Conservation (phyloP, 2,329 filamentous ascomycete genomes). For the Phyllosticta ampelicida region DNA sequence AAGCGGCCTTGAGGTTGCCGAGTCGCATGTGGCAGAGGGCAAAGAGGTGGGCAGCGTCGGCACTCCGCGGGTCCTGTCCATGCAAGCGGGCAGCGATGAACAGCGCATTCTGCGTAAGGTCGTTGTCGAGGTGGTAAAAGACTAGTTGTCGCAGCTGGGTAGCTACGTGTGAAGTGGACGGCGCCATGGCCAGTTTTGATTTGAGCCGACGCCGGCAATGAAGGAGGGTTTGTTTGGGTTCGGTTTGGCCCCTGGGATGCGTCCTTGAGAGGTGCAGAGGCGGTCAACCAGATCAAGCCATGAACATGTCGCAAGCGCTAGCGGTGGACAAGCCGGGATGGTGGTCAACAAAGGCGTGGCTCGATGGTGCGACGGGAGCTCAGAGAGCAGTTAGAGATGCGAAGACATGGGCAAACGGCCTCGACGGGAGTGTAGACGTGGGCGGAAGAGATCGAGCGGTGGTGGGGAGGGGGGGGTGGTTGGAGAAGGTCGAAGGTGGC, state of each 20-base stretch:
- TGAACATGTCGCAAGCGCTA: not conserved
- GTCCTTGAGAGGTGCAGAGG: not conserved
- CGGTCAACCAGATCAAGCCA: not conserved
- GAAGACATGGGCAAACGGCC: not conserved
- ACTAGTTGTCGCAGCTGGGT: constrained; percentile 54
- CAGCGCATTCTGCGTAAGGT: constrained; percentile 77
- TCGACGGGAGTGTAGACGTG: not conserved
- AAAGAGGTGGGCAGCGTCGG: constrained; percentile 73
- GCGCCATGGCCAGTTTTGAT: constrained; percentile 38
- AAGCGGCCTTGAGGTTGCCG: constrained; percentile 74
- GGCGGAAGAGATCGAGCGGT: not conserved
- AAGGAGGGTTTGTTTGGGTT: not conserved
- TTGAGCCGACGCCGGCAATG: not conserved
- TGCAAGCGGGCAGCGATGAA: constrained; percentile 84
- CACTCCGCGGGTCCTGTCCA: constrained; percentile 70
- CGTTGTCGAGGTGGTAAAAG: constrained; percentile 76
- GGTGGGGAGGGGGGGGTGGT: too few species aligned
- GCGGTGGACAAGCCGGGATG: not conserved
- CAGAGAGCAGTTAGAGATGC: not conserved
- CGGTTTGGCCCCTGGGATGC: not conserved
- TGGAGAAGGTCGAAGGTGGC: not conserved
- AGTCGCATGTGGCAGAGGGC: constrained; percentile 75
- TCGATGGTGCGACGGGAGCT: not conserved
- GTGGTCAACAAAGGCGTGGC: not conserved
- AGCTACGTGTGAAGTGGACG: constrained; percentile 43